phyloP scores from a whole-genome alignment of 2,329 filamentous ascomycete genomes.

The Rhynchosporium graminicola region DNA sequence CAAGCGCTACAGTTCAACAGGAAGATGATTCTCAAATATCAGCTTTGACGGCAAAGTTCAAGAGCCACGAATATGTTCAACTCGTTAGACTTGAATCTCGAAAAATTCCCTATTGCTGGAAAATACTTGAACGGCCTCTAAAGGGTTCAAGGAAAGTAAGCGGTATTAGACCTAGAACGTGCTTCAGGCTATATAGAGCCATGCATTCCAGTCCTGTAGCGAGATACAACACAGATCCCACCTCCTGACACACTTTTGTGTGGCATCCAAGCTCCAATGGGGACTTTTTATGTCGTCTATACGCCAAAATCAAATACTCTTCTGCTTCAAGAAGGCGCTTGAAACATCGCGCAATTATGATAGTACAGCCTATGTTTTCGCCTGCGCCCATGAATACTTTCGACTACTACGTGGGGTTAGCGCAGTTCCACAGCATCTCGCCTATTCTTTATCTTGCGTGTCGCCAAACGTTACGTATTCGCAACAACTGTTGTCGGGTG shows the following conservation, averaged over 20 bases:
- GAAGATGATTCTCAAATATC: too few species aligned
- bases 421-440: too few species aligned
- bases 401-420: conserved; percentile 7
- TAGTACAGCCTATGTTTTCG: conserved; percentile 43
- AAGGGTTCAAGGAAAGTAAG: neutral
- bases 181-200: conserved; percentile 17
- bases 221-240: conserved; percentile 21
- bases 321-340: conserved; percentile 28
- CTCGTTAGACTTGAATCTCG: neutral
- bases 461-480: too few species aligned
- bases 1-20: too few species aligned
- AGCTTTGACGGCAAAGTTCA: too few species aligned
- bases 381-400: conserved; percentile 15
- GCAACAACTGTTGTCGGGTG: too few species aligned
- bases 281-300: conserved; percentile 46
- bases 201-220: conserved; percentile 24
- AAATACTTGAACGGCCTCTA: too few species aligned
- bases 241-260: conserved; percentile 28
- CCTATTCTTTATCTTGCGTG: too few species aligned
- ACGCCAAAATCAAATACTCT: conserved; percentile 38
- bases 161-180: conserved; percentile 12
- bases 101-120: neutral
- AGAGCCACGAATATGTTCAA: too few species aligned
- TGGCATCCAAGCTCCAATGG: conserved; percentile 52
- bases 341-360: conserved; percentile 32